phyloP scores from a whole-genome alignment of 305 asterid genomes.

The Nicotiana rustica region DNA sequence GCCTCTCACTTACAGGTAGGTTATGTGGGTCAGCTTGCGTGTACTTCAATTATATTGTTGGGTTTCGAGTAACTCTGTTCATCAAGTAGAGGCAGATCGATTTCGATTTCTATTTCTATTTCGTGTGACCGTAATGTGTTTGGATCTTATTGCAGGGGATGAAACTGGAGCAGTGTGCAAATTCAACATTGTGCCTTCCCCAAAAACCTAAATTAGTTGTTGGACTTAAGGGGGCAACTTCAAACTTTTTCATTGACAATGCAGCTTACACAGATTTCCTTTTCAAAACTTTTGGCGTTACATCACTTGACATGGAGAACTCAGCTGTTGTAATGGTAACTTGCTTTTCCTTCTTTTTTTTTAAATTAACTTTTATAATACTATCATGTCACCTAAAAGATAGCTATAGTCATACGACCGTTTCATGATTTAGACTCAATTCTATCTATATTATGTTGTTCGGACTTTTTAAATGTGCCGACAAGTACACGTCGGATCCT shows the following conservation, averaged over 20 bases:
- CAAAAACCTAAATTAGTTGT: constrained; percentile 54
- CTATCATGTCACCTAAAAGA: background rate
- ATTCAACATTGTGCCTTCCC: constrained; percentile 59
- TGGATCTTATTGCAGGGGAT: constrained; percentile 46
- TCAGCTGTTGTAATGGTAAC: constrained; percentile 66
- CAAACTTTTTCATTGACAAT: constrained; percentile 65
- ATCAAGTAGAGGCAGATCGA: background rate
- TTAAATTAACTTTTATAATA: background rate
- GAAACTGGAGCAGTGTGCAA: constrained; percentile 56
- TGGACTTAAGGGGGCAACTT: constrained; percentile 62
- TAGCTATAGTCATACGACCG: background rate
- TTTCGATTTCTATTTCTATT: background rate
- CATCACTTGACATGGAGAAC: constrained; percentile 75
- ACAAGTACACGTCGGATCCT: no score
- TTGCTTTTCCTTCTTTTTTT: background rate
- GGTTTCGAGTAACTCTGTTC: background rate
- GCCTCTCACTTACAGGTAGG: constrained; percentile 56
- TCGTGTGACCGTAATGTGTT: background rate
- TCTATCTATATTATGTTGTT: background rate
- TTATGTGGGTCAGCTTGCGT: background rate
- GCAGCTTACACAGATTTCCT: constrained; percentile 64
- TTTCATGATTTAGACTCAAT: background rate
- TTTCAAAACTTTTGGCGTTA: constrained; percentile 56
- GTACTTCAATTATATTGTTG: background rate
- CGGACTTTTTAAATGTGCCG: no score